Base-by-base conservation (phyloP, 805 yeast genomes). In the Metschnikowia lunata region DNA sequence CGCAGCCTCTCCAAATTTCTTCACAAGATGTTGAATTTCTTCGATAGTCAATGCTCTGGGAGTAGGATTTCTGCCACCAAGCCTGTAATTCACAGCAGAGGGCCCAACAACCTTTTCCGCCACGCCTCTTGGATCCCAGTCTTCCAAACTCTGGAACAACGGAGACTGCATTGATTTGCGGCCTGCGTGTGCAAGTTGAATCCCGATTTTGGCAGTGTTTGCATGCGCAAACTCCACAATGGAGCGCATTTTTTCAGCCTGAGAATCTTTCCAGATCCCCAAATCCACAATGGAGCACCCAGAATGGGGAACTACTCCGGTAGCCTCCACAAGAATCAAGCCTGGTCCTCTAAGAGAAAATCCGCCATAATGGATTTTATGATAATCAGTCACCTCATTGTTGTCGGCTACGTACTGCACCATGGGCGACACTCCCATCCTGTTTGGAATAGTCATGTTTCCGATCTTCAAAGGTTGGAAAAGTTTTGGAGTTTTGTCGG, bases 311-410 rank as follows among this genome's bases (percentile, higher is more conserved):
- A 78, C 64, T n/a, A 72, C 71, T 52, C 69, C 71, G 1, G 84
- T 74, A 10, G 80, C 88, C 58, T 83, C 89, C 9, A 83, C 64
- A 50, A 80, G 74, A 29, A 82, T 50, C 49, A 84, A 61, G 14
- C 85, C 74, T 13, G 88, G 88, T 14, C 77, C 75, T 44, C 64
- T 62, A 38, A 64, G 56, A 0, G 87, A 73, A 52, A 87, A 69
- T 52, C 79, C 78, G 26, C 58, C 66, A 55, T 84, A 84, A 60
- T 82, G 80, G 47, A 73, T 65, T 12, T 62, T 57, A 47, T 72
- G 66, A 45, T 76, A 67, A 32, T 75, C 78, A 4, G 74, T 64
- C 8, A 82, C 77, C 30, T 67, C 66, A 45, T 62, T 65, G 26
- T 67, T 73, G 4, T 54, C 56, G 36, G 66, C 62, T 45, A 83